Evolutionary conservation across 2,329 filamentous ascomycete species (phyloP).

Genomic region (Alternaria arborescens): DNA sequence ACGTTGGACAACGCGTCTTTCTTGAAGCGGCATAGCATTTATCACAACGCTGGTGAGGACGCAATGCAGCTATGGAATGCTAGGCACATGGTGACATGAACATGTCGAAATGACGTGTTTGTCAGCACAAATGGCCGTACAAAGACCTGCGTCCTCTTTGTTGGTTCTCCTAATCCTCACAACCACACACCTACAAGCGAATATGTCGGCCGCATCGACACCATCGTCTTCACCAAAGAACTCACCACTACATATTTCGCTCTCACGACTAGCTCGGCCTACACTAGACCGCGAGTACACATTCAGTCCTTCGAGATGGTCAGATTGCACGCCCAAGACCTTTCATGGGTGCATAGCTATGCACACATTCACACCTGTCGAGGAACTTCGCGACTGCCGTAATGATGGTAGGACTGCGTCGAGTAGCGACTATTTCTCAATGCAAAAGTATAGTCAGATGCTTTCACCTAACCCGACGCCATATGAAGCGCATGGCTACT

Average conservation of each 20-base stretch:
- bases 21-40: neutral
- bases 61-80: neutral
- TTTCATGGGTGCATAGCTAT: neutral
- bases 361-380: neutral
- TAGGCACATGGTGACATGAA: neutral
- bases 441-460: neutral
- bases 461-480: neutral
- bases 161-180: rapidly evolving
- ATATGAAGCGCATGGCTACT: neutral
- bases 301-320: neutral
- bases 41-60: neutral
- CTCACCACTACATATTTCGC: neutral
- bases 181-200: neutral
- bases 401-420: too few relatives aligned
- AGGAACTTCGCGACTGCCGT: neutral
- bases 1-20: neutral
- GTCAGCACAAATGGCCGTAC: too few relatives aligned
- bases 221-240: neutral
- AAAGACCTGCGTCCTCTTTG: rapidly evolving
- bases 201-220: neutral
- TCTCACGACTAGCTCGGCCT: neutral
- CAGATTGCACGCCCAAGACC: neutral
- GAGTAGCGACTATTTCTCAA: neutral
- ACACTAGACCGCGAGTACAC: neutral
- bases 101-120: neutral